Evolutionary conservation across 345 rosid genomes (phyloP).

Genomic region (Triadica sebifera): DNA sequence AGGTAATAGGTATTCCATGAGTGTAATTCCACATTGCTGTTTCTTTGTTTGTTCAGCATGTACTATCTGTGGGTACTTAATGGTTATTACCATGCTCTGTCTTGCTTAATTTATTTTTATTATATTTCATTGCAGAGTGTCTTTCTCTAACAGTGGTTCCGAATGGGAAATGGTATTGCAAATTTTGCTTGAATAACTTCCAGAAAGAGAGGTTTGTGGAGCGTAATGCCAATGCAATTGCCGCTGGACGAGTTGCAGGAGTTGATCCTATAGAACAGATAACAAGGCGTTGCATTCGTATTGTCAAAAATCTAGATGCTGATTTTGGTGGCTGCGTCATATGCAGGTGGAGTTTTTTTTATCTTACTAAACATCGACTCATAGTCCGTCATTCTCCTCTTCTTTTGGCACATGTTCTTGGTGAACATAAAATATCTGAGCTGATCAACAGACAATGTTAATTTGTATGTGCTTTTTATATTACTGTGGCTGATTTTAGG

Average conservation of each 20-base stretch:
- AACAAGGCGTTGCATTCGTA: constrained; percentile 78
- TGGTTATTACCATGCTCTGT: background rate
- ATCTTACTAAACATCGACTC: background rate
- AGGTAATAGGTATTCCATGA: background rate
- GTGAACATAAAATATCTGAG: background rate
- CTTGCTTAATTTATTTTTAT: background rate
- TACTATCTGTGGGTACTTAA: background rate
- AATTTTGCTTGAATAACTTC: constrained; percentile 56
- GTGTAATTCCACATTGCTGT: background rate
- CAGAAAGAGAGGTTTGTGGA: constrained; percentile 70
- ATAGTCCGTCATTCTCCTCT: background rate
- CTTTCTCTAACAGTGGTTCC: constrained; percentile 56
- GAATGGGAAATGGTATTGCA: constrained; percentile 77
- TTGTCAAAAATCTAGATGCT: constrained; percentile 56
- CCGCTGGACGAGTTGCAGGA: constrained; percentile 85
- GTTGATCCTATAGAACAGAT: constrained; percentile 87
- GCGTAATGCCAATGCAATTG: constrained; percentile 65
- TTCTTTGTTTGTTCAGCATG: background rate
- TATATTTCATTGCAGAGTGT: constrained; percentile 53
- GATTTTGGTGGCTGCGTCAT: constrained; percentile 78
- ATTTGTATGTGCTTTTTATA: background rate
- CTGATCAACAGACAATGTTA: too few species aligned
- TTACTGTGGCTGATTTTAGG: background rate
- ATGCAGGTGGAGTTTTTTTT: constrained; percentile 61
- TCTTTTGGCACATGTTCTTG: background rate